Evolutionary conservation across 805 yeast species (phyloP).

Genomic region (Monosporozyma aerobia): DNA sequence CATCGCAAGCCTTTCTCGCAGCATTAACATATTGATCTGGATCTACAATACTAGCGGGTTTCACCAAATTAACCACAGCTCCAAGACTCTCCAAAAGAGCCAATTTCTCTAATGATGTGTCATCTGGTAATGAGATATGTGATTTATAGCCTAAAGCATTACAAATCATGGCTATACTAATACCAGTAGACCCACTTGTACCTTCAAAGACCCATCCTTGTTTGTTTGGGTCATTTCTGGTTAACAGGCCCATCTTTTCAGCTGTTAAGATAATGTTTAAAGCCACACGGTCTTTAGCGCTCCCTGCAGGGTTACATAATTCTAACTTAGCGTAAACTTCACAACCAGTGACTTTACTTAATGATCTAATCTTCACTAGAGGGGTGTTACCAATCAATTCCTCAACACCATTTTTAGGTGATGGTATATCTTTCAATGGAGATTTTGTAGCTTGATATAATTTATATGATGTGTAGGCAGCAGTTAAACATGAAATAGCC

Average conservation of each 20-base stretch:
- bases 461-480: conserved; percentile 1
- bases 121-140: conserved; percentile 92
- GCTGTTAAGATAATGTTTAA: conserved; percentile 67
- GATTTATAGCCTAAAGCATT: conserved; percentile 81
- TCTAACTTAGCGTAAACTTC: conserved; percentile 83
- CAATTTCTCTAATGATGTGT: conserved; percentile 78
- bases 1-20: conserved; percentile 61
- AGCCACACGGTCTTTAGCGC: conserved; percentile 93
- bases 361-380: conserved; percentile 58
- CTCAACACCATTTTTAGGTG: conserved; percentile 43
- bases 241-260: conserved; percentile 48
- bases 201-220: conserved; percentile 68
- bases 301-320: conserved; percentile 83
- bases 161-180: conserved; percentile 84
- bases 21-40: conserved; percentile 87
- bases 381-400: conserved; percentile 90
- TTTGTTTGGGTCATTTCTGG: conserved; percentile 46
- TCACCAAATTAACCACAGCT: conserved; percentile 74
- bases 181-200: conserved; percentile 95
- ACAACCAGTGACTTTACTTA: conserved; percentile 67
- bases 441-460: neutral
- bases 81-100: conserved; percentile 65
- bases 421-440: conserved; percentile 6
- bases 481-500: neutral
- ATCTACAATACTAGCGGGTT: conserved; percentile 93